A percentile compares a stretch with the other conserved stretches of the same genome.
Evolutionary conservation across 257 asterid genomes (phyloP).

Genomic region (Rubia yunnanensis): DNA sequence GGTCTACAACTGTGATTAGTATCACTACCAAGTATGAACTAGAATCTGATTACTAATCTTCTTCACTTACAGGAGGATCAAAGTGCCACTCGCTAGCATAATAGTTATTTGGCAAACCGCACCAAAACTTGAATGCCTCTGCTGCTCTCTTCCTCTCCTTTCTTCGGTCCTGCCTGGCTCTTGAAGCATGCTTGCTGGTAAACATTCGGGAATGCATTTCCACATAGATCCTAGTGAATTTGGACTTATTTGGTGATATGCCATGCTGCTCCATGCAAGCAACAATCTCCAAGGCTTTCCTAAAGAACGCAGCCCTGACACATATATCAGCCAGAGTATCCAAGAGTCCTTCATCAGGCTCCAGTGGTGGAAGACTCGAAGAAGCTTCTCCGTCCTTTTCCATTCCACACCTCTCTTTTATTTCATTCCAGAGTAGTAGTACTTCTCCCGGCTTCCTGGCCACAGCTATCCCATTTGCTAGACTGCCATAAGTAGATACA

Average conservation of each 20-base stretch:
- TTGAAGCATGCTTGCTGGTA: conserved; percentile 97
- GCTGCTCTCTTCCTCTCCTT: conserved; percentile 88
- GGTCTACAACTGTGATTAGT: background rate
- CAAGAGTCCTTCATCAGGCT: conserved; percentile 80
- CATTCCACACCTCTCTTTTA: conserved; percentile 65
- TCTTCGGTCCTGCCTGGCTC: conserved; percentile 82
- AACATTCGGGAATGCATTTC: conserved; percentile 99
- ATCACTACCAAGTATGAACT: conserved; percentile 2
- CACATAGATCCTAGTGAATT: conserved; percentile 80
- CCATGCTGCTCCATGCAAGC: conserved; percentile 93
- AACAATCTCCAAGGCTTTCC: conserved; percentile 80
- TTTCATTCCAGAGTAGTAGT: conserved; percentile 81
- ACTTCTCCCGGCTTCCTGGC: conserved; percentile 98
- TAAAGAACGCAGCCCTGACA: conserved; percentile 90
- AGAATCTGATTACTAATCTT: conserved; percentile 25
- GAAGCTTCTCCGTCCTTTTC: conserved; percentile 25
- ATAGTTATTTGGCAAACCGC: conserved; percentile 87
- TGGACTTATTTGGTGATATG: conserved; percentile 75
- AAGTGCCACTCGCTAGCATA: conserved; percentile 86
- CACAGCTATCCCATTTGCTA: conserved; percentile 71
- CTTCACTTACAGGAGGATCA: conserved; percentile 42
- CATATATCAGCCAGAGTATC: conserved; percentile 89
- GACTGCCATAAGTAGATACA: conserved; percentile 85
- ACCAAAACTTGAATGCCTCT: conserved; percentile 97
- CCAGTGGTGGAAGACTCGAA: conserved; percentile 35